These are phyloP conservation scores for Heterotrichella gracilis DNA, from an alignment of 352 stramenopile genomes.

Conservation along the genomic window DNA sequence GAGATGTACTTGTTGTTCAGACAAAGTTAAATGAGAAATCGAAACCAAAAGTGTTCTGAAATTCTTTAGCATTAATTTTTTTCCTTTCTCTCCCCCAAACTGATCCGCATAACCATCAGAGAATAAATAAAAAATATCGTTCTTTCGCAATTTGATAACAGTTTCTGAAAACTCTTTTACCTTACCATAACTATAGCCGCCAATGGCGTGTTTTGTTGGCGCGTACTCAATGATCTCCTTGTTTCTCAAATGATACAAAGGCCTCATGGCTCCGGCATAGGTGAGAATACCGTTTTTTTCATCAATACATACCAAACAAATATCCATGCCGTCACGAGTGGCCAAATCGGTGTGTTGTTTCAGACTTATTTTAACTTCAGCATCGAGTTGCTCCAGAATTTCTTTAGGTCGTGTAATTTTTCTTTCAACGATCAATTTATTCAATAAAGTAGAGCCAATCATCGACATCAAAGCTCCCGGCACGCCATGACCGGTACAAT, in stretches of 20 bases:
- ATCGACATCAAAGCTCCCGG: background rate
- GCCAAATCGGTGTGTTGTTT: too few species aligned
- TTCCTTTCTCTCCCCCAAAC: background rate
- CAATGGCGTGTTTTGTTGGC: background rate
- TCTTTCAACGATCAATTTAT: background rate
- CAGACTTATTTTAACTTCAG: background rate
- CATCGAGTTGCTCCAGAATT: background rate
- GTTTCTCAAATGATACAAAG: background rate
- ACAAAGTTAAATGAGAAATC: background rate
- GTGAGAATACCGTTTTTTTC: background rate
- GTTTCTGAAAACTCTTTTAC: background rate
- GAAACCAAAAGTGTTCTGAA: background rate
- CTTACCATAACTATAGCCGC: background rate
- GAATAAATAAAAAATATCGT: background rate
- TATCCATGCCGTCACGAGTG: background rate
- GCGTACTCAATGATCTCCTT: background rate
- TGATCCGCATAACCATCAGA: background rate
- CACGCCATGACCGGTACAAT: background rate
- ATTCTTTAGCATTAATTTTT: background rate
- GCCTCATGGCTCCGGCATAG: background rate
- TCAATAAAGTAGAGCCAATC: background rate
- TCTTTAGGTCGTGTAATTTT: background rate
- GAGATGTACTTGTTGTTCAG: background rate
- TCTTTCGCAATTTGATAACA: too few species aligned
- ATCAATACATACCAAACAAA: background rate